Percentiles rank a stretch among this genome's conserved stretches.
Conservation (phyloP, 176 grass and related monocot species). For the Eleusine indica region DNA sequence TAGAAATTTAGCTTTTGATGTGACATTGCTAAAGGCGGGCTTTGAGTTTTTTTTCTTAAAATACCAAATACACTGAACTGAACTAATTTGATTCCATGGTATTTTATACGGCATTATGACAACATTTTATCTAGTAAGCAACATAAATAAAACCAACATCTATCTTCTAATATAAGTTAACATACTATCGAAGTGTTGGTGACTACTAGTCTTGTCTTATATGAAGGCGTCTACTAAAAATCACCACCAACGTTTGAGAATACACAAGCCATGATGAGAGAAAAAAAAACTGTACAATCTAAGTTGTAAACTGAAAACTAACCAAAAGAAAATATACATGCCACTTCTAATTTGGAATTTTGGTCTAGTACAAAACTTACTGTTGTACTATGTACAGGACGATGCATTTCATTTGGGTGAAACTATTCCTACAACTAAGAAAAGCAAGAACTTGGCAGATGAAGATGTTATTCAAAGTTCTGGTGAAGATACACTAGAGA, state of each 20-base stretch:
- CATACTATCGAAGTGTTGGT: background rate
- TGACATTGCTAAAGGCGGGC: background rate
- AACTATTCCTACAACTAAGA: too few relatives aligned
- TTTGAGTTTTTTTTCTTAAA: background rate
- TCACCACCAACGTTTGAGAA: slow-evolving; percentile 6
- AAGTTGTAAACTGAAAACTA: slow-evolving; percentile 33
- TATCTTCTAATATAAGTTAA: background rate
- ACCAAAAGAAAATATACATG: background rate
- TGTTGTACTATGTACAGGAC: slow-evolving; percentile 36
- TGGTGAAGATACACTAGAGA: slow-evolving; percentile 25
- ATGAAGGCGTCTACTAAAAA: slow-evolving; percentile 11
- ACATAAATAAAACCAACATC: background rate
- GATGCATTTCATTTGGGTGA: background rate
- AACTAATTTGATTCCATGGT: background rate
- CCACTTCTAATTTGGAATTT: slow-evolving; percentile 16
- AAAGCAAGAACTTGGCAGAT: background rate
- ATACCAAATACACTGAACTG: background rate
- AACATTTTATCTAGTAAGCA: background rate
- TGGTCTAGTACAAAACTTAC: slow-evolving; percentile 20
- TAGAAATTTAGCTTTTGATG: background rate
- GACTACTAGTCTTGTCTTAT: background rate
- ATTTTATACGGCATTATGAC: too few relatives aligned
- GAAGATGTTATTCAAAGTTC: slow-evolving; percentile 28
- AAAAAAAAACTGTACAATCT: background rate
- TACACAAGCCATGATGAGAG: background rate